These are phyloP conservation scores for Camillea tinctor DNA, from an alignment of 2,329 filamentous ascomycete genomes.

Conservation along the genomic window DNA sequence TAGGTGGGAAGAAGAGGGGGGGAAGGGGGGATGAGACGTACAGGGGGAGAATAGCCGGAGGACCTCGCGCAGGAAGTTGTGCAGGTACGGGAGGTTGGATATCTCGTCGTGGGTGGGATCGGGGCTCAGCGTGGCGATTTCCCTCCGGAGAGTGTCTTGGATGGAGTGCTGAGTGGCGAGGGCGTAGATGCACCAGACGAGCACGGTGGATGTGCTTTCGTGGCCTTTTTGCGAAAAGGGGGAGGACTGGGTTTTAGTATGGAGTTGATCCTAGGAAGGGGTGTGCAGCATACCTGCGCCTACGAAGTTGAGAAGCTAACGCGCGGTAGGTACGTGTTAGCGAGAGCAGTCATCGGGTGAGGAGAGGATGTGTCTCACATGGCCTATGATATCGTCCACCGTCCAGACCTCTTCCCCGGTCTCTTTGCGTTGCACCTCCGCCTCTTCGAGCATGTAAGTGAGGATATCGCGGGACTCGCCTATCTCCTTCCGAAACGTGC, in stretches of 20 bases:
- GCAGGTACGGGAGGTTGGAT: constrained; percentile 32
- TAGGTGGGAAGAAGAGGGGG: neutral
- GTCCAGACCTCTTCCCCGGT: constrained; percentile 28
- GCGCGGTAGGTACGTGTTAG: neutral
- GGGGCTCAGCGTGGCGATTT: constrained; percentile 23
- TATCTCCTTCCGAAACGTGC: constrained; percentile 18
- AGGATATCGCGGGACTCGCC: constrained; percentile 25
- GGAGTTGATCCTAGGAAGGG: constrained; percentile 20
- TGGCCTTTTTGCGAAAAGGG: too few species aligned
- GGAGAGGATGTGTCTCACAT: constrained; percentile 23
- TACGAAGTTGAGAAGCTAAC: constrained; percentile 20
- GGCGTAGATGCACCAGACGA: constrained; percentile 35
- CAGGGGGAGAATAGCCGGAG: constrained; percentile 34
- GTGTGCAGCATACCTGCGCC: constrained; percentile 11
- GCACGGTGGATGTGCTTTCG: constrained; percentile 33
- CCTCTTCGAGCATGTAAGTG: constrained; percentile 33
- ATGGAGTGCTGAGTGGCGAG: constrained; percentile 33
- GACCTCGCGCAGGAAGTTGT: constrained; percentile 36
- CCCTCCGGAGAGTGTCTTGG: constrained; percentile 32
- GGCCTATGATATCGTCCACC: constrained; percentile 32
- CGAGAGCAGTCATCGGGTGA: neutral
- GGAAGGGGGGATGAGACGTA: constrained; percentile 13
- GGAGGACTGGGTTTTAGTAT: neutral
- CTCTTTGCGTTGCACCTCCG: constrained; percentile 16
- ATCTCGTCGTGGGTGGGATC: constrained; percentile 29